Evolutionary conservation across 495 filamentous ascomycete genomes (phyloP).

Genomic region (Penicillium pancosmium): DNA sequence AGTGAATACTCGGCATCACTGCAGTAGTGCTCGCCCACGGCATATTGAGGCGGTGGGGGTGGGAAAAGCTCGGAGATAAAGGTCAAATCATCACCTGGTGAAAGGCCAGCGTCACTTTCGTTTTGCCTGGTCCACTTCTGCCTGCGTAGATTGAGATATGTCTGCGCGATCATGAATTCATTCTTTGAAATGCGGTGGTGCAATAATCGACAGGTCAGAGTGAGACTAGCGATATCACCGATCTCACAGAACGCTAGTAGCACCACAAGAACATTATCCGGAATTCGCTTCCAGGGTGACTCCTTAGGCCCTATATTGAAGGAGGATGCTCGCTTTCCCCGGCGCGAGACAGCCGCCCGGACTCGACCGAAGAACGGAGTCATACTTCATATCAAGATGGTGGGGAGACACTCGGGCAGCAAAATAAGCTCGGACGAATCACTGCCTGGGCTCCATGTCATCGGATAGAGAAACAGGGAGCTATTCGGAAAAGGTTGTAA

Average conservation of each 20-base stretch:
- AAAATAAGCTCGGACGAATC: not conserved
- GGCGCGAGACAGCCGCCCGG: slow-evolving; percentile 18
- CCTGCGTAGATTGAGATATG: slow-evolving; percentile 25
- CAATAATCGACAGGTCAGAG: slow-evolving; percentile 27
- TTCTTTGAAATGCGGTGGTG: slow-evolving; percentile 23
- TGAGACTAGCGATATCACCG: slow-evolving; percentile 26
- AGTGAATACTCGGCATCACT: slow-evolving; percentile 34
- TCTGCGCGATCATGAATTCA: slow-evolving; percentile 29
- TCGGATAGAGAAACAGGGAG: not conserved
- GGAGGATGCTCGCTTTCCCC: slow-evolving; percentile 12
- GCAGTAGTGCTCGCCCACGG: slow-evolving; percentile 9
- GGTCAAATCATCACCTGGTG: slow-evolving; percentile 30
- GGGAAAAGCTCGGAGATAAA: slow-evolving; percentile 36
- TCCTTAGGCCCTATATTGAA: slow-evolving; percentile 6
- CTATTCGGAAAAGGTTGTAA: too few species aligned
- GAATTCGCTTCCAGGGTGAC: slow-evolving; percentile 27
- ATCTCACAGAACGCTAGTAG: slow-evolving; percentile 27
- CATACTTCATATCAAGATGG: slow-evolving; percentile 18
- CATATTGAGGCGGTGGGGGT: slow-evolving; percentile 34
- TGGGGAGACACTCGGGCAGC: not conserved
- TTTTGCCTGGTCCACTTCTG: not conserved
- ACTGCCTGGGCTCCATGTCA: not conserved
- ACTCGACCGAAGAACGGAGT: slow-evolving; percentile 21
- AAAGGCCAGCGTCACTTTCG: slow-evolving; percentile 6
- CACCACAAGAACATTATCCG: slow-evolving; percentile 23